These are phyloP conservation scores for Dothistroma pini DNA, from an alignment of 2,329 filamentous ascomycete genomes.

Conservation along the genomic window DNA sequence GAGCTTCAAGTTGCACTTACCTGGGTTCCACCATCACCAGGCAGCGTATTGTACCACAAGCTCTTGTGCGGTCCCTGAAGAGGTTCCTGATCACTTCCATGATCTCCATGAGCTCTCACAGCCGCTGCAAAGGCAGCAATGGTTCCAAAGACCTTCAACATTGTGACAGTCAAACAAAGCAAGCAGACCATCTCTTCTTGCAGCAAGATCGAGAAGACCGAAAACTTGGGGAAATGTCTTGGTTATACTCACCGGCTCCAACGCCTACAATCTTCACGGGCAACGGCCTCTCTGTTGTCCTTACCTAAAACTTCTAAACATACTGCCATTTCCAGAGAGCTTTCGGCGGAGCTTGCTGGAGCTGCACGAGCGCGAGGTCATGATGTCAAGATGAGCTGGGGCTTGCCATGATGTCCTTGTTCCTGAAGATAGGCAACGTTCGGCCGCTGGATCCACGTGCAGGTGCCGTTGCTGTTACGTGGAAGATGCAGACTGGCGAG, in stretches of 20 bases:
- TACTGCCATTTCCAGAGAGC: slow-evolving; percentile 12
- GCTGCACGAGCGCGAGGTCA: slow-evolving; percentile 8
- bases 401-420: slow-evolving; percentile 14
- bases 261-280: slow-evolving; percentile 5
- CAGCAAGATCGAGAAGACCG: slow-evolving; percentile 3
- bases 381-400: not conserved
- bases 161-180: slow-evolving; percentile 11
- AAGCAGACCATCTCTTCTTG: slow-evolving; percentile 2
- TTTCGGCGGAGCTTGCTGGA: slow-evolving; percentile 12
- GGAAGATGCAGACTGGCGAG: slow-evolving; percentile 10
- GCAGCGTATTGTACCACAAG: slow-evolving; percentile 78
- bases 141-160: slow-evolving; percentile 24
- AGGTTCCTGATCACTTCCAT: slow-evolving; percentile 55
- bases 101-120: slow-evolving; percentile 56
- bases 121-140: slow-evolving; percentile 42
- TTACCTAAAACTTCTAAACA: slow-evolving; percentile 17
- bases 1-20: slow-evolving; percentile 40
- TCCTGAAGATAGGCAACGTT: slow-evolving; percentile 22
- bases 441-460: not conserved
- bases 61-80: slow-evolving; percentile 66
- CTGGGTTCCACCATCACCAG: slow-evolving; percentile 80
- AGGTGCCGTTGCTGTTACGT: slow-evolving; percentile 18
- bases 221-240: not conserved
- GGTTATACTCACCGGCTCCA: not conserved
- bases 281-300: slow-evolving; percentile 4